phyloP scores from a whole-genome alignment of 129 eudicot species.

The Ambrosia artemisiifolia region DNA sequence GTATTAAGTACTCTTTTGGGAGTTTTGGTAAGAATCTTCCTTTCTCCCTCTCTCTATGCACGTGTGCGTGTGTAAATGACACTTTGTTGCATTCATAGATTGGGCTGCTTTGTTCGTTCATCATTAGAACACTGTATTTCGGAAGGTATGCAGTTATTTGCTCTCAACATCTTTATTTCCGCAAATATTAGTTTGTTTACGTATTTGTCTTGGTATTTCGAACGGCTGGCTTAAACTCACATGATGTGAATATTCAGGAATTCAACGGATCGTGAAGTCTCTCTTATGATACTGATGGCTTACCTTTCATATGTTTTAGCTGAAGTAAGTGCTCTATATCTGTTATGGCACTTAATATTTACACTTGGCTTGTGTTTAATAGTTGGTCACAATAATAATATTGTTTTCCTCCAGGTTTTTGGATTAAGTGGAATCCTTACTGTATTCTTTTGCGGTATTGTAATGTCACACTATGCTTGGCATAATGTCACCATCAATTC shows the following conservation, averaged over 20 bases:
- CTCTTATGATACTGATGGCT: constrained; percentile 84
- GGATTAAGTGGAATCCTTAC: constrained; percentile 86
- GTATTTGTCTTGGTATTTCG: not conserved
- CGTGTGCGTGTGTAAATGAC: not conserved
- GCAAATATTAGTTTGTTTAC: not conserved
- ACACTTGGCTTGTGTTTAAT: not conserved
- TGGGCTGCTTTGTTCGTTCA: constrained; percentile 79
- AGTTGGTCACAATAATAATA: constrained; percentile 4
- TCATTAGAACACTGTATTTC: constrained; percentile 53
- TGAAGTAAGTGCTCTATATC: constrained; percentile 52
- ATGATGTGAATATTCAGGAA: constrained; percentile 48
- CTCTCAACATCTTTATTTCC: not conserved
- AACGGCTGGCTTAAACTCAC: not conserved
- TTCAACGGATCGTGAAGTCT: constrained; percentile 84
- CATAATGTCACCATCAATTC: constrained; percentile 74
- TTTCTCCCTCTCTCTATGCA: not conserved
- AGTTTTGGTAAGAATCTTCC: constrained; percentile 46
- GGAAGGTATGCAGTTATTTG: constrained; percentile 52
- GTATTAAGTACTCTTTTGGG: constrained; percentile 79
- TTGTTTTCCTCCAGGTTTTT: constrained; percentile 50
- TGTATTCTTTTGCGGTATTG: constrained; percentile 90
- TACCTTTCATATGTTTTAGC: constrained; percentile 83
- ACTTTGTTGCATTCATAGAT: constrained; percentile 39
- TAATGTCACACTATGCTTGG: constrained; percentile 98
- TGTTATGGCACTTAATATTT: not conserved